Evolutionary conservation across 441 rosid genomes (phyloP), one percentile per base, ranked within the genome.

Genomic region (Syzygium syzygioides): DNA sequence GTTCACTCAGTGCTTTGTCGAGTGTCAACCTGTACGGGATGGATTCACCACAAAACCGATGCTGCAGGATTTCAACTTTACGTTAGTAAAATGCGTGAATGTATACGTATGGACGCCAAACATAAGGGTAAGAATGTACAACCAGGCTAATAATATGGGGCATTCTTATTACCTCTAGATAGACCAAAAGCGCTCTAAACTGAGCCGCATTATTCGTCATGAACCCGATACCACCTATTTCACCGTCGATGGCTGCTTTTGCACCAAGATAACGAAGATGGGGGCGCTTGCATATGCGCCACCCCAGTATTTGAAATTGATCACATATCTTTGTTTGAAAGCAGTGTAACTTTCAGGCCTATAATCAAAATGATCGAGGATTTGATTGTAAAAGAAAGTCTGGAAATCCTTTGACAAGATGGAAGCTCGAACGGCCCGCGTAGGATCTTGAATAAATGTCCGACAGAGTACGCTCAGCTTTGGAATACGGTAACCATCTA

Each of bases 291-390:
- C 55, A 86, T 91, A 91, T 26, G 93, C 86, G 34, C 96, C 97
- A n/a, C 92, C 94, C 98, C 98, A 96, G 32, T 92, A 55, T 88
- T 93, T 93, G 86, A 93, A 92, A 89, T 92, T 90, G 7, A 95
- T 91, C 1, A 92, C 90, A 48, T 94, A 95, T 88, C 93, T 92
- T 89, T 95, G 98, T 71, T 85, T 91, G 87, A 96, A 96, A 18
- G 93, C 92, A 25, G 80, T 86, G 90, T 91, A 95, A 87, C 98
- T 95, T 87, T 96, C 91, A 0, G 96, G 95, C 37, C 90, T 93
- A 88, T 90, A 96, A 57, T 92, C 94, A 91, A 96, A 96, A 85
- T 95, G 98, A 89, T 96, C 98, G 3, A 96, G 95, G 80, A 91
- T 93, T 86, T 95, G 98, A 20, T 86, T 87, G 92, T 91, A 95